Conservation (phyloP, 805 yeast species). For the Saturnispora ahearnii region DNA sequence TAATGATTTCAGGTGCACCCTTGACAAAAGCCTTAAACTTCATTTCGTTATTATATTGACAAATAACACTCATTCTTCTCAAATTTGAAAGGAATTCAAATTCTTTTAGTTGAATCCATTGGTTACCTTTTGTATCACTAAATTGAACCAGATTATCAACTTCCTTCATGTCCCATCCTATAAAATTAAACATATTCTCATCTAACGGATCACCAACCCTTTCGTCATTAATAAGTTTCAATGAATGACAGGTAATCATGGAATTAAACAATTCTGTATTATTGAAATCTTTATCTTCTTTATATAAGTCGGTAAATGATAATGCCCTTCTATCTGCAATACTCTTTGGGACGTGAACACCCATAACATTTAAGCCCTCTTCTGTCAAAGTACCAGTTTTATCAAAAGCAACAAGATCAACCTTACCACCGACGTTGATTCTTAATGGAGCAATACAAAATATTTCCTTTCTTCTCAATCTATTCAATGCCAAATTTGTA, state of each 20-base stretch:
- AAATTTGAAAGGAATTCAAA: constrained; percentile 80
- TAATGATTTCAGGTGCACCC: constrained; percentile 96
- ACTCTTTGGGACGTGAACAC: constrained; percentile 33
- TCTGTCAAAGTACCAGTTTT: constrained; percentile 97
- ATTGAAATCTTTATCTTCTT: constrained; percentile 18
- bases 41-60: constrained; percentile 23
- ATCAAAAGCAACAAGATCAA: constrained; percentile 87
- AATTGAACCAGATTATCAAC: constrained; percentile 36
- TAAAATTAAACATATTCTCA: constrained; percentile 85
- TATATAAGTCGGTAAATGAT: constrained; percentile 21
- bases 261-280: constrained; percentile 28
- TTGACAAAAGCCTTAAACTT: constrained; percentile 54
- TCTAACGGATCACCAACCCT: constrained; percentile 92
- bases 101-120: constrained; percentile 35
- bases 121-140: constrained; percentile 12
- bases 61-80: constrained; percentile 85
- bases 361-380: constrained; percentile 86
- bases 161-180: constrained; percentile 69
- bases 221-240: constrained; percentile 69
- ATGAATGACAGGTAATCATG: constrained; percentile 80
- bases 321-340: constrained; percentile 22
- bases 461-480: constrained; percentile 60
- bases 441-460: constrained; percentile 92
- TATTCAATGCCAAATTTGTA: constrained; percentile 78
- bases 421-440: constrained; percentile 91